Conservation (phyloP, 2,329 filamentous ascomycete genomes). For the Trichoderma oligosporum region DNA sequence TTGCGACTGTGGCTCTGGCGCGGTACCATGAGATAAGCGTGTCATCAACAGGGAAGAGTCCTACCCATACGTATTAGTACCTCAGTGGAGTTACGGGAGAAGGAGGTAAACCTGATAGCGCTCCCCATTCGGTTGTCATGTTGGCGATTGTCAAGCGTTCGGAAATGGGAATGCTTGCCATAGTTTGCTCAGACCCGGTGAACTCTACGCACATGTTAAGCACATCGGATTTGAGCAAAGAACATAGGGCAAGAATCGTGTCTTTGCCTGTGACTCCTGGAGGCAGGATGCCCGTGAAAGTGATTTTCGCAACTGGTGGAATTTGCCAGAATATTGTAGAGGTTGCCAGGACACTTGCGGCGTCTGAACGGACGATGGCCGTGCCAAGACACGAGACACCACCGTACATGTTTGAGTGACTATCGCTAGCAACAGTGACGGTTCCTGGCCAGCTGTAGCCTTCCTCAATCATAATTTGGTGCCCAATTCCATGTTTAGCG, state of each 20-base stretch:
- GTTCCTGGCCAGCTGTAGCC: constrained; percentile 81
- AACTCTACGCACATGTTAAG: constrained; percentile 92
- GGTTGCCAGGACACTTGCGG: constrained; percentile 80
- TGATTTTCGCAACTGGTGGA: constrained; percentile 78
- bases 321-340: constrained; percentile 84
- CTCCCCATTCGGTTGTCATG: constrained; percentile 82
- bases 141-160: constrained; percentile 70
- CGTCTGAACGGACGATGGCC: constrained; percentile 81
- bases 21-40: constrained; percentile 70
- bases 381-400: constrained; percentile 74
- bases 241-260: constrained; percentile 84
- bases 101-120: constrained; percentile 43
- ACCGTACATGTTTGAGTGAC: constrained; percentile 80
- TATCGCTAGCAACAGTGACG: constrained; percentile 72
- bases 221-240: constrained; percentile 81
- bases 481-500: constrained; percentile 77
- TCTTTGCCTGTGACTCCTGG: constrained; percentile 87
- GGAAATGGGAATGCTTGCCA: constrained; percentile 68
- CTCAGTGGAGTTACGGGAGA: background rate
- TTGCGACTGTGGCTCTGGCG: constrained; percentile 68
- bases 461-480: constrained; percentile 83
- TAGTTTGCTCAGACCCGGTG: constrained; percentile 72
- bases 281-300: constrained; percentile 70
- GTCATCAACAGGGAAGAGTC: constrained; percentile 72
- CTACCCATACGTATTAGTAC: constrained; percentile 11